These are phyloP conservation scores for Reutealis trisperma DNA, from an alignment of 345 rosid genomes.

Conservation along the genomic window DNA sequence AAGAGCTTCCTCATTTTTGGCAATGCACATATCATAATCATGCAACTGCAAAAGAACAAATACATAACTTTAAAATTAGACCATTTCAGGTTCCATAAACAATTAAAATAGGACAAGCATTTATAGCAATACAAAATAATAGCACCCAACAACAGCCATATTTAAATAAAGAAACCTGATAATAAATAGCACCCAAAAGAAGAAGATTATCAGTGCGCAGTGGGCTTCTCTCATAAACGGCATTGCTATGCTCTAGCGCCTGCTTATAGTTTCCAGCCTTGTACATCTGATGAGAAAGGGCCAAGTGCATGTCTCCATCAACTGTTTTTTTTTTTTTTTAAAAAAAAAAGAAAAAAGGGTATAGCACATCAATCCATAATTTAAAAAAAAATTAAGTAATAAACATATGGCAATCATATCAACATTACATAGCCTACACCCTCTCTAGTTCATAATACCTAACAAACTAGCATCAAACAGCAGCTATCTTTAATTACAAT, in stretches of 20 bases:
- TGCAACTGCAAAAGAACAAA: constrained; percentile 56
- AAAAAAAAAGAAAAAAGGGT: too few species aligned
- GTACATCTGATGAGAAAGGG: constrained; percentile 82
- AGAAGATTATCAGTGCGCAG: constrained; percentile 92
- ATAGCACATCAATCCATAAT: background rate
- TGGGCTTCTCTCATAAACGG: constrained; percentile 72
- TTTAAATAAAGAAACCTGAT: constrained; percentile 58
- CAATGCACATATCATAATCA: constrained; percentile 95
- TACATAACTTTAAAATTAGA: background rate
- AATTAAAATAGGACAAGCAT: background rate
- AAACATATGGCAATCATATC: background rate
- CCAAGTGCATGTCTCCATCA: constrained; percentile 70
- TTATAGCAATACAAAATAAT: background rate
- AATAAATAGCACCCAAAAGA: constrained; percentile 90
- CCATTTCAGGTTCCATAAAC: background rate
- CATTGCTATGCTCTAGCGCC: constrained; percentile 78
- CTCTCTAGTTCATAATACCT: background rate
- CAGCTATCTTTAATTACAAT: background rate
- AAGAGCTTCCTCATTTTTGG: constrained; percentile 95
- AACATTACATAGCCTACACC: background rate
- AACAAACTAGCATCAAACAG: background rate
- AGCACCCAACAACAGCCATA: background rate
- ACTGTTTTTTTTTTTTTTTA: too few species aligned
- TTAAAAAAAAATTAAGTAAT: background rate
- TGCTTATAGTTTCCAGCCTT: constrained; percentile 78